Percentiles rank a stretch among this genome's conserved stretches.
These are phyloP conservation scores for Calvatia gigantea DNA, from an alignment of 768 basidiomycete species.

Conservation along the genomic window DNA sequence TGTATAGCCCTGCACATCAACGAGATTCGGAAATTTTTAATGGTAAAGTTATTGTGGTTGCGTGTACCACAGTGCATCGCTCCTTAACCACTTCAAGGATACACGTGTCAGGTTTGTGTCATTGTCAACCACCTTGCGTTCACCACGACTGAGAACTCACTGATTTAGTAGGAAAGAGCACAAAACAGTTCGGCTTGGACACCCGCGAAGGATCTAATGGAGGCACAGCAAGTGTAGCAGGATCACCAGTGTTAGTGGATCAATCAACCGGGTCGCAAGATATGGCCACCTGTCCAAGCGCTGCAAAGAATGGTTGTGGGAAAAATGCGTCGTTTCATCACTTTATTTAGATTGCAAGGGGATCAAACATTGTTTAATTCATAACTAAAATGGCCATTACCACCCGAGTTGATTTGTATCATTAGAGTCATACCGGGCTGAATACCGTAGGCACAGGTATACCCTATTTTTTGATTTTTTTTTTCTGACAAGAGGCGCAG, in stretches of 20 bases:
- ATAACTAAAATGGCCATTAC: not conserved
- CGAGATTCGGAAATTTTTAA: slow-evolving; percentile 7
- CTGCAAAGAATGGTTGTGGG: not conserved
- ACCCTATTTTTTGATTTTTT: not conserved
- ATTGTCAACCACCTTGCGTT: not conserved
- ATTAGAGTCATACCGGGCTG: slow-evolving; percentile 1
- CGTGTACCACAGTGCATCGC: not conserved
- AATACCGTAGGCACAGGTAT: slow-evolving; percentile 4
- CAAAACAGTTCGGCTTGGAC: not conserved
- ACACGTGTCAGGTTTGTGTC: not conserved
- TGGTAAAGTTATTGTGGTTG: not conserved
- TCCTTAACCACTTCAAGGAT: not conserved
- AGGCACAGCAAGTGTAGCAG: not conserved
- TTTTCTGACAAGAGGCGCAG: not conserved
- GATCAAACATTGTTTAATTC: not conserved
- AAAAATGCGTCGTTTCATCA: not conserved
- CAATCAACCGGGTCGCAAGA: not conserved
- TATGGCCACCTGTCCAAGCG: not conserved
- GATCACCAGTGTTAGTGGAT: not conserved
- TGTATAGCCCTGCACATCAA: slow-evolving; percentile 9
- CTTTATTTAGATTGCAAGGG: not conserved
- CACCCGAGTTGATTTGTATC: not conserved
- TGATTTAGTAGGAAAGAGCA: slow-evolving; percentile 4
- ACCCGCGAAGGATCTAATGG: not conserved
- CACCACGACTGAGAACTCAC: not conserved